Evolutionary conservation across 805 yeast genomes (phyloP), one percentile per base, ranked within the genome.

Genomic region (Saccharomycopsis selenospora): DNA sequence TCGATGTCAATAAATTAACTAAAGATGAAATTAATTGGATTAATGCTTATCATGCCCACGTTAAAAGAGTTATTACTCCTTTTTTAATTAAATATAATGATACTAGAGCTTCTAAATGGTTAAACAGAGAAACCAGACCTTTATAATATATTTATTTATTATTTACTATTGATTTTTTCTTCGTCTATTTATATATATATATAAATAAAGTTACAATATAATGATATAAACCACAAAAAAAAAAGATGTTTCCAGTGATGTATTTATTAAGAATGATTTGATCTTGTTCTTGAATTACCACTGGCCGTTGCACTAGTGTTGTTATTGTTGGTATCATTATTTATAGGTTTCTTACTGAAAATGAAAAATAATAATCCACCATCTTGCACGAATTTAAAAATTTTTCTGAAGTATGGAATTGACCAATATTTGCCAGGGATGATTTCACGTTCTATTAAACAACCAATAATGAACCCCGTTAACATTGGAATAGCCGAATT

Each of bases 91-190:
- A 50, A 22, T 45, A 49, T 14, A 53, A 74, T 3, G 84, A 80
- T 50, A 69, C 71, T 14, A 63, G 77, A 25, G 84, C 91, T 0
- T 72, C 73, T 55, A 71, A 71, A 42, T 91, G 96, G 95, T 68
- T 91, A 40, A 62, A 75, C 54, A 75, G 75, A 51, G 95, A 88
- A 64, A 81, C 88, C 2, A 60, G 58, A 45, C 71, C 72, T 4
- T 49, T 62, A 17, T 46, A 36, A 36, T 28, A 22, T 11, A 24
- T 25, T 42, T 27, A 27, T 42, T 18, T 25, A 3, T 40, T 40
- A 20, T 24, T 10, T 40, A 14, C 8, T 41, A 1, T n/a, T 41
- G 23, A 13, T 25, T 41, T 3, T 42, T 2, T 14, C 27, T n/a
- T n/a, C n/a, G n/a, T n/a, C n/a, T n/a, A n/a, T n/a, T n/a, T n/a